A percentile compares a stretch with the other conserved stretches of the same genome.
phyloP scores from a whole-genome alignment of 768 basidiomycete species.

The Harrya chromipes region DNA sequence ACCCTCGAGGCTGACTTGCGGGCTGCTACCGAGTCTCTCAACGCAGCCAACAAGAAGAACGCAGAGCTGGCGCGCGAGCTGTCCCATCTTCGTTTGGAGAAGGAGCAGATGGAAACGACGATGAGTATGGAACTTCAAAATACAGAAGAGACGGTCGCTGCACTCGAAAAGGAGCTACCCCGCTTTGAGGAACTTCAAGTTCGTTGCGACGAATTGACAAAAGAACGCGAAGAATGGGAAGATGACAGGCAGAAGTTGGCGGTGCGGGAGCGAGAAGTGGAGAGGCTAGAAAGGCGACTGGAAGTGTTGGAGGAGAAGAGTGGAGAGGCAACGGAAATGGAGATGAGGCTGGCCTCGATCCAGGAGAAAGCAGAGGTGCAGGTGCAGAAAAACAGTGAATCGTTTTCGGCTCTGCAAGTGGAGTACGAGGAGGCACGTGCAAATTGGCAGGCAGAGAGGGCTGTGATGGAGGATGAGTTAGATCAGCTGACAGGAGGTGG shows the following conservation, averaged over 20 bases:
- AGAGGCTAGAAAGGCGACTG: constrained; percentile 41
- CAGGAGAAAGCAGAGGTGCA: constrained; percentile 34
- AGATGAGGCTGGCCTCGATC: constrained; percentile 36
- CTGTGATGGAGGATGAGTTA: constrained; percentile 49
- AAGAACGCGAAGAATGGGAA: constrained; percentile 52
- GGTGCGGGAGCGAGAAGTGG: constrained; percentile 35
- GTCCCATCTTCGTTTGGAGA: constrained; percentile 60
- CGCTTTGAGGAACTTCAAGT: constrained; percentile 47
- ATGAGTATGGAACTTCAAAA: constrained; percentile 63
- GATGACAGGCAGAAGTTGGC: constrained; percentile 41
- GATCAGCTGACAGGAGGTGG: constrained; percentile 40
- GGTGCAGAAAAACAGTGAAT: constrained; percentile 41
- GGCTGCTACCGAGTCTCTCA: constrained; percentile 55
- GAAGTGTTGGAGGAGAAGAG: constrained; percentile 42
- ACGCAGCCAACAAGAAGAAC: constrained; percentile 58
- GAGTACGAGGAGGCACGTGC: constrained; percentile 45
- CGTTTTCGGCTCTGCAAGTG: constrained; percentile 35
- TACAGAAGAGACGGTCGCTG: constrained; percentile 61
- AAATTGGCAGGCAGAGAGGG: constrained; percentile 50
- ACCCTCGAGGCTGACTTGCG: constrained; percentile 65
- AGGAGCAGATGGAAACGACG: constrained; percentile 63
- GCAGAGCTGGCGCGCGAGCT: constrained; percentile 61
- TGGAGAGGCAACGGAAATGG: constrained; percentile 41
- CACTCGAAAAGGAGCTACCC: constrained; percentile 54
- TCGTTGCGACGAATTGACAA: constrained; percentile 45